These are phyloP conservation scores for Fusarium heterosporum DNA, from an alignment of 2,329 filamentous ascomycete genomes.

Conservation along the genomic window DNA sequence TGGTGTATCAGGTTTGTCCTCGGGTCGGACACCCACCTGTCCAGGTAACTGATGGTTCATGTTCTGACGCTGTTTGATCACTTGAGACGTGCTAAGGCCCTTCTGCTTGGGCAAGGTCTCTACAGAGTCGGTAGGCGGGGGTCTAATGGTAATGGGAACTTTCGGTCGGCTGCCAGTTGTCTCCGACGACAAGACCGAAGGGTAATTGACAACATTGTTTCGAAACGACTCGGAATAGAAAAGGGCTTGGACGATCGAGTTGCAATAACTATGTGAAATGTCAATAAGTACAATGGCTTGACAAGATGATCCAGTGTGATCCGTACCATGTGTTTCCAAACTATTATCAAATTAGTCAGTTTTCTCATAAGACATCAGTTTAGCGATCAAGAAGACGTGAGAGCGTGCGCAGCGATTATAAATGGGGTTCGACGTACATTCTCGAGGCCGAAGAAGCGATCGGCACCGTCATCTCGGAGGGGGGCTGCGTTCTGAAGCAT, in stretches of 20 bases:
- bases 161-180: constrained; percentile 69
- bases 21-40: constrained; percentile 72
- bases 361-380: constrained; percentile 4
- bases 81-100: constrained; percentile 65
- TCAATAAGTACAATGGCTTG: constrained; percentile 33
- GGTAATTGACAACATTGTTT: constrained; percentile 93
- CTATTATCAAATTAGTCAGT: constrained; percentile 63
- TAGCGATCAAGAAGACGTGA: not conserved
- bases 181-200: constrained; percentile 76
- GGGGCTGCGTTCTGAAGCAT: constrained; percentile 86
- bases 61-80: constrained; percentile 66
- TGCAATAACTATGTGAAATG: constrained; percentile 80
- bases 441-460: constrained; percentile 98
- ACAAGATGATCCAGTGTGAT: constrained; percentile 8
- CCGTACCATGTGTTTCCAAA: constrained; percentile 97
- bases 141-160: constrained; percentile 71
- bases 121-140: constrained; percentile 62
- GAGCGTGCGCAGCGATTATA: constrained; percentile 8
- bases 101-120: constrained; percentile 59
- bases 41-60: constrained; percentile 67
- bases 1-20: constrained; percentile 93
- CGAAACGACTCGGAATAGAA: constrained; percentile 96
- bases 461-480: constrained; percentile 86
- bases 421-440: constrained; percentile 74
- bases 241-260: constrained; percentile 96